Conservation (phyloP, 352 stramenopile genomes). For the Phytophthora tentaculata region DNA sequence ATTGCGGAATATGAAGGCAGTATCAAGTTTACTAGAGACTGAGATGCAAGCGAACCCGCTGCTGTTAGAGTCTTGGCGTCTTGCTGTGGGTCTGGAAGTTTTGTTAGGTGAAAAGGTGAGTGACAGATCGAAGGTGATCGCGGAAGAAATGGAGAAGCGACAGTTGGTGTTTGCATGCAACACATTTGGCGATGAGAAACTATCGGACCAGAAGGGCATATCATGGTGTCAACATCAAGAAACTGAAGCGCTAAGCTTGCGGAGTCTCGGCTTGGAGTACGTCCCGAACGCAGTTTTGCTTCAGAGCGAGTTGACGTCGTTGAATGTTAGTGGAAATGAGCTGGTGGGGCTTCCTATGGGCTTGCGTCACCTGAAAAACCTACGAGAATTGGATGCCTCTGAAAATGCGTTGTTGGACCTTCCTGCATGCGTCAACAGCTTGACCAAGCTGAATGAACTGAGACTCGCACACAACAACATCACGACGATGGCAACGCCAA, state of each 20-base stretch:
- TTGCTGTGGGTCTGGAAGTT: constrained; percentile 61
- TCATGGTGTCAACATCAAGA: background rate
- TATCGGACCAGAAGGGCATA: background rate
- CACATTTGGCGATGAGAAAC: constrained; percentile 37
- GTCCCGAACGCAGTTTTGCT: constrained; percentile 51
- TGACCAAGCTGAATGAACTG: constrained; percentile 47
- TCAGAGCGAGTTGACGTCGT: constrained; percentile 33
- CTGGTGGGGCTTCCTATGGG: constrained; percentile 49
- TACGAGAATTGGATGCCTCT: constrained; percentile 58
- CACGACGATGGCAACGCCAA: constrained; percentile 21
- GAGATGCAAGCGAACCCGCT: constrained; percentile 46
- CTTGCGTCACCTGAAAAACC: constrained; percentile 41
- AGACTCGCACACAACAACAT: constrained; percentile 72
- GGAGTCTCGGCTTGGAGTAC: constrained; percentile 32
- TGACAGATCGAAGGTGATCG: constrained; percentile 33
- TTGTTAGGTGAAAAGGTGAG: constrained; percentile 48
- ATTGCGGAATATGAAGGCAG: constrained; percentile 46
- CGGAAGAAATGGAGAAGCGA: constrained; percentile 40
- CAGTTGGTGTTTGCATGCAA: constrained; percentile 43
- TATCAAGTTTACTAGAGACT: constrained; percentile 43
- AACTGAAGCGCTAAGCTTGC: constrained; percentile 24
- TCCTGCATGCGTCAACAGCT: constrained; percentile 31
- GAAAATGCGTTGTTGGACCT: constrained; percentile 62
- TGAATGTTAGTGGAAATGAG: constrained; percentile 63
- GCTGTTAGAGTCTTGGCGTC: constrained; percentile 49